phyloP scores from a whole-genome alignment of 1,284 basidiomycete species.

The Cystobasidiaceae sp. region DNA sequence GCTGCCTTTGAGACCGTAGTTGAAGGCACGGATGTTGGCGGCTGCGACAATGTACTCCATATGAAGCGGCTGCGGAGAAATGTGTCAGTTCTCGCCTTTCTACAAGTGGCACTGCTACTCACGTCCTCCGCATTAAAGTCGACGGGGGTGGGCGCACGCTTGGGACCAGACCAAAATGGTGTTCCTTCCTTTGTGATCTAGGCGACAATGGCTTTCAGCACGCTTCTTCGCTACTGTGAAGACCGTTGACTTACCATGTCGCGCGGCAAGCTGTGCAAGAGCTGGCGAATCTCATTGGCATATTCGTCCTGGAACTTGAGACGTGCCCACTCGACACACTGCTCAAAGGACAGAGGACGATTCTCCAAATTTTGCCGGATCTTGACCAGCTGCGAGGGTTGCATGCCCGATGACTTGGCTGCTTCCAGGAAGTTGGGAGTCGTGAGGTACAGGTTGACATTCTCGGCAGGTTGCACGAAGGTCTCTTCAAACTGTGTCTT shows the following conservation, averaged over 20 bases:
- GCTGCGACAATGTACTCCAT: conserved; percentile 85
- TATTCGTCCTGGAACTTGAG: conserved; percentile 94
- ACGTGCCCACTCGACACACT: conserved; percentile 96
- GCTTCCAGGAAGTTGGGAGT: conserved; percentile 94
- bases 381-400: conserved; percentile 83
- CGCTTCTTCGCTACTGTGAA: neutral
- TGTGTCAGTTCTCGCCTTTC: too few species aligned
- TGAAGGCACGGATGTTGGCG: conserved; percentile 95
- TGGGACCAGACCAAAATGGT: conserved; percentile 65
- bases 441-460: conserved; percentile 93
- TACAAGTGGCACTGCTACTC: too few species aligned
- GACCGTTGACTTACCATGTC: conserved; percentile 58
- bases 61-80: conserved; percentile 63
- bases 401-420: conserved; percentile 74
- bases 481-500: conserved; percentile 86
- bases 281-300: conserved; percentile 86
- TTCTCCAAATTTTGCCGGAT: conserved; percentile 87
- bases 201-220: neutral
- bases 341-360: conserved; percentile 90
- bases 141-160: conserved; percentile 92
- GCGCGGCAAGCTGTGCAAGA: conserved; percentile 89
- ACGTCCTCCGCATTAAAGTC: conserved; percentile 81
- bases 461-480: conserved; percentile 89
- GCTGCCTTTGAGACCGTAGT: conserved; percentile 93
- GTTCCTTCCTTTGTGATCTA: conserved; percentile 42